Conservation (phyloP, 768 basidiomycete genomes). For the Boletus subcaerulescens region DNA sequence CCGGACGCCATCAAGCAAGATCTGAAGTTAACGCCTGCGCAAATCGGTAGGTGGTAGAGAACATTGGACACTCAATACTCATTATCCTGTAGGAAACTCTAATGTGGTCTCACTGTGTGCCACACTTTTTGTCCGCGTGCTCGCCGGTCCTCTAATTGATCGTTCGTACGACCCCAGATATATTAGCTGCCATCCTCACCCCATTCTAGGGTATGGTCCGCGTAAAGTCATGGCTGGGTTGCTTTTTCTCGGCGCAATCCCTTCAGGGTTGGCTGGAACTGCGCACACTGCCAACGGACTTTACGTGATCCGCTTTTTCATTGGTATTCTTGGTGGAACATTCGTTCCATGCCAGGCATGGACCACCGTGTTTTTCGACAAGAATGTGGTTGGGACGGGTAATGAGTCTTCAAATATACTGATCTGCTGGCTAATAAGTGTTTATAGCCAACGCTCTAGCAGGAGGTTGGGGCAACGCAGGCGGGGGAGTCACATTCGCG, state of each 20-base stretch:
- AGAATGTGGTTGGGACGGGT: constrained; percentile 40
- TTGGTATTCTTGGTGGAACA: constrained; percentile 57
- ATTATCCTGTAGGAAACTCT: constrained; percentile 37
- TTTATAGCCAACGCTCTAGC: constrained; percentile 5
- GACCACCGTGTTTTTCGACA: constrained; percentile 62
- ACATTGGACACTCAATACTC: neutral
- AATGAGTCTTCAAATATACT: neutral
- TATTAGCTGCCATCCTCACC: neutral
- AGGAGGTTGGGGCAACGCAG: constrained; percentile 1
- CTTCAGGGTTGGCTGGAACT: constrained; percentile 23
- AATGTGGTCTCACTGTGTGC: constrained; percentile 47
- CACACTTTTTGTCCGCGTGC: constrained; percentile 47
- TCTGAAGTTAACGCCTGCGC: constrained; percentile 43
- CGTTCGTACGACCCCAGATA: constrained; percentile 18
- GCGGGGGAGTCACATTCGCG: constrained; percentile 6
- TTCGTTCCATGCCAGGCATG: constrained; percentile 63
- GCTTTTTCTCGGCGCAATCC: constrained; percentile 4
- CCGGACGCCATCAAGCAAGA: constrained; percentile 54
- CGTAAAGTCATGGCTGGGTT: constrained; percentile 7
- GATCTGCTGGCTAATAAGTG: neutral
- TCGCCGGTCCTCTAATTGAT: constrained; percentile 51
- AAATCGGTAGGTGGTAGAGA: constrained; percentile 36
- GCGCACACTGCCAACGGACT: constrained; percentile 39
- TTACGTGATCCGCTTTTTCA: constrained; percentile 52
- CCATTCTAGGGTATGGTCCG: constrained; percentile 3